These are phyloP conservation scores for Wickerhamiella domercqiae DNA, from an alignment of 805 yeast genomes.

Conservation along the genomic window DNA sequence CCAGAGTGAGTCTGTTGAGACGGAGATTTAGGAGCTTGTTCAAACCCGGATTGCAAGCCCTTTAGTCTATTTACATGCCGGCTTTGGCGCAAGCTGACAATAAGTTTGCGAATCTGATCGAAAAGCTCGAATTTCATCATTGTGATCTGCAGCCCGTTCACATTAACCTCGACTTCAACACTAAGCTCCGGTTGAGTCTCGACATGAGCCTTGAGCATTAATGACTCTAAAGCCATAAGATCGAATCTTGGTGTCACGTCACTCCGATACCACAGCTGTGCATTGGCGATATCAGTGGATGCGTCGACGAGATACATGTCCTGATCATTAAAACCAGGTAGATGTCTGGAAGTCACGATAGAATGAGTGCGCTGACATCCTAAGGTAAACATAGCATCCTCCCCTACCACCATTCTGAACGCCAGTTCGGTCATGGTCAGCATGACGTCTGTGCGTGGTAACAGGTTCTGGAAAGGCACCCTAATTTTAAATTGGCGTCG, in stretches of 20 bases:
- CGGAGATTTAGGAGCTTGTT: neutral
- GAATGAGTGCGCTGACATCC: constrained; percentile 22
- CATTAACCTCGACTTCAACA: constrained; percentile 16
- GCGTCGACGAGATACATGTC: constrained; percentile 10
- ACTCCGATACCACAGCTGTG: constrained; percentile 20
- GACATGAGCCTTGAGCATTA: constrained; percentile 15
- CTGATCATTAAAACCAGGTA: neutral
- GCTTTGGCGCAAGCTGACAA: constrained; percentile 5
- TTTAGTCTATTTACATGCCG: constrained; percentile 2
- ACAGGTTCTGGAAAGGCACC: constrained; percentile 10
- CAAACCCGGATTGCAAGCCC: neutral
- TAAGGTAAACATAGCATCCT: constrained; percentile 21
- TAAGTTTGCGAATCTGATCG: constrained; percentile 19
- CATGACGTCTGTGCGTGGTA: constrained; percentile 14
- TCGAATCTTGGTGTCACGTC: constrained; percentile 18
- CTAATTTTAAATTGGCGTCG: constrained; percentile 1
- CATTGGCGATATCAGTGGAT: constrained; percentile 9
- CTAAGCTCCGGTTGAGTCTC: constrained; percentile 20
- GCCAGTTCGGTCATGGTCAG: constrained; percentile 15
- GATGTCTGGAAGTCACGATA: constrained; percentile 21
- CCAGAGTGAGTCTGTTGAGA: neutral
- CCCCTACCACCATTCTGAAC: constrained; percentile 14
- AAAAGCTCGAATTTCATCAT: constrained; percentile 23
- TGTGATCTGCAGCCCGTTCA: constrained; percentile 18
- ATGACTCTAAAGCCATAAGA: constrained; percentile 16